Evolutionary conservation across 2,329 filamentous ascomycete species (phyloP).

Genomic region (Boeremia lycopersici): DNA sequence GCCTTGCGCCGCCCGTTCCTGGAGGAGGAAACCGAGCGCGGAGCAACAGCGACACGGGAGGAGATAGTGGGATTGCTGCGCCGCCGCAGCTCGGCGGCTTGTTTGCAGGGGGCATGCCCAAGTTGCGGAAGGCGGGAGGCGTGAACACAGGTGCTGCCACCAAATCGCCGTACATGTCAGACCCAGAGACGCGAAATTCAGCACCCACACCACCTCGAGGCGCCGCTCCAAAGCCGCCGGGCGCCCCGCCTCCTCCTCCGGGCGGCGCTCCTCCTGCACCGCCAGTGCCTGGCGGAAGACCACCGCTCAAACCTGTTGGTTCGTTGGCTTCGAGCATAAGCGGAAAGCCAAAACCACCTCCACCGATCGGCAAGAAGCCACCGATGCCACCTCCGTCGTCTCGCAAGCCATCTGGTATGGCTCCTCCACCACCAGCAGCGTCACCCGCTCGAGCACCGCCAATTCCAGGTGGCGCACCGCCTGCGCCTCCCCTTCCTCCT

Average conservation of each 20-base stretch:
- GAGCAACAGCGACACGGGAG: slow-evolving; percentile 79
- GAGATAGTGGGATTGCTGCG: slow-evolving; percentile 33
- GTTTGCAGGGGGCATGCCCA: slow-evolving; percentile 94
- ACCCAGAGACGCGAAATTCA: slow-evolving; percentile 66
- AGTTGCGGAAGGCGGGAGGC: slow-evolving; percentile 84
- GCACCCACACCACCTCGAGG: slow-evolving; percentile 61
- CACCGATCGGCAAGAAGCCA: slow-evolving; percentile 76
- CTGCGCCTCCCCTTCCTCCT: slow-evolving; percentile 45
- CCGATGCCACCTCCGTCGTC: slow-evolving; percentile 63
- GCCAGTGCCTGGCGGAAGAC: slow-evolving; percentile 58
- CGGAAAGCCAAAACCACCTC: slow-evolving; percentile 70
- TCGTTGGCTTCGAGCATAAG: slow-evolving; percentile 66
- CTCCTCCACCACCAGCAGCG: slow-evolving; percentile 47
- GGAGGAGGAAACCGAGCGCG: slow-evolving; percentile 61
- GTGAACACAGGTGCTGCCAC: slow-evolving; percentile 60
- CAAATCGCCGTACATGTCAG: slow-evolving; percentile 77
- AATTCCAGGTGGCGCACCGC: slow-evolving; percentile 42
- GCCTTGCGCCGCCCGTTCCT: slow-evolving; percentile 74
- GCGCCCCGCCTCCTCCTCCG: slow-evolving; percentile 43
- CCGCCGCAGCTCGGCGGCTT: slow-evolving; percentile 83
- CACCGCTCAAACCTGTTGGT: slow-evolving; percentile 65
- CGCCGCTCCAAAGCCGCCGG: slow-evolving; percentile 57
- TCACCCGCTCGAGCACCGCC: slow-evolving; percentile 52
- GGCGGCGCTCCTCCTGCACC: slow-evolving; percentile 46
- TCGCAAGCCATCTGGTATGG: slow-evolving; percentile 62